phyloP scores from a whole-genome alignment of 805 yeast genomes.

The Candida insectorum region DNA sequence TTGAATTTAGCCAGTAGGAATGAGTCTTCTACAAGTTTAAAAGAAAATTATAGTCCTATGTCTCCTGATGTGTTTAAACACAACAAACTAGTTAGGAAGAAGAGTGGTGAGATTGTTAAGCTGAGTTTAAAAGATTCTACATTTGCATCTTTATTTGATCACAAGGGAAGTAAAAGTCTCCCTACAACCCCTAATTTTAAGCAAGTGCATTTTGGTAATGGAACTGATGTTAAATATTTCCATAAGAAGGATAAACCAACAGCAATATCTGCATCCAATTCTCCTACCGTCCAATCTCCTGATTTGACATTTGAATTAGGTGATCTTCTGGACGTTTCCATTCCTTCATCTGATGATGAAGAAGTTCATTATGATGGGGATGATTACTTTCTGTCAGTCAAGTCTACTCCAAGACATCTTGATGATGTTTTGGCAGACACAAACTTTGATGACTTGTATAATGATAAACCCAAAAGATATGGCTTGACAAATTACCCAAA shows the following conservation, averaged over 20 bases:
- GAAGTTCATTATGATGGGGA: too few species aligned
- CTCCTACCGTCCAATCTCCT: conserved; percentile 43
- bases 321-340: too few species aligned
- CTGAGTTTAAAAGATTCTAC: conserved; percentile 61
- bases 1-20: too few species aligned
- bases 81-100: conserved; percentile 61
- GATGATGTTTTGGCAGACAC: too few species aligned
- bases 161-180: conserved; percentile 27
- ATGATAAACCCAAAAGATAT: conserved; percentile 9
- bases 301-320: conserved; percentile 14
- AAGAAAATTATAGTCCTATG: background rate
- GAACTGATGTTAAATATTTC: conserved; percentile 55
- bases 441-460: too few species aligned
- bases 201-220: conserved; percentile 78
- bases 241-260: conserved; percentile 70
- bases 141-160: conserved; percentile 29
- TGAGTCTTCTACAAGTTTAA: too few species aligned
- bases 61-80: conserved; percentile 5
- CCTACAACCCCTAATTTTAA: conserved; percentile 56
- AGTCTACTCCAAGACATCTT: too few species aligned
- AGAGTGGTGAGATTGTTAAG: conserved; percentile 83
- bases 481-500: conserved; percentile 21
- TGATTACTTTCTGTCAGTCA: too few species aligned
- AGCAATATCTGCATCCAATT: conserved; percentile 65
- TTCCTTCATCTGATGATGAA: conserved; percentile 19